phyloP scores from a whole-genome alignment of 148 eudicot genomes.

The Polygonum aviculare region DNA sequence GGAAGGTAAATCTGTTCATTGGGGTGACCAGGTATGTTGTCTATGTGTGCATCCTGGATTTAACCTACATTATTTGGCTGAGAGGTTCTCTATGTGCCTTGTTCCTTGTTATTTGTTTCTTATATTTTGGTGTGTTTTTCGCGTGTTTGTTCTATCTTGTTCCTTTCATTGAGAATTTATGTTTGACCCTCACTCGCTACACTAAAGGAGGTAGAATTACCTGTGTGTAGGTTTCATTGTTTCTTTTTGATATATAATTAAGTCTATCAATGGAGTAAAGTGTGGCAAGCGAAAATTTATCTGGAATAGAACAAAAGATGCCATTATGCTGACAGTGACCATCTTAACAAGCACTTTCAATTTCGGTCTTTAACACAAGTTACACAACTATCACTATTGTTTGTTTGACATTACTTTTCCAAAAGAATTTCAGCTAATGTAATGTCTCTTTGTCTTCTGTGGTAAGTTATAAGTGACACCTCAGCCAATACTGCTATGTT shows the following conservation, averaged over 20 bases:
- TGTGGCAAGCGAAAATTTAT: background rate
- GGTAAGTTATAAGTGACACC: background rate
- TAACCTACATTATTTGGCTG: background rate
- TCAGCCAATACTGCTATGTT: constrained; percentile 1
- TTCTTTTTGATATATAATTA: background rate
- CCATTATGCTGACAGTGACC: background rate
- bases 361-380: background rate
- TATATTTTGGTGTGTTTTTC: background rate
- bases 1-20: constrained; percentile 88
- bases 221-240: background rate
- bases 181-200: background rate
- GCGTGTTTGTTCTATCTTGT: background rate
- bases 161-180: background rate
- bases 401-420: background rate
- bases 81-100: background rate
- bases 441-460: background rate
- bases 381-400: background rate
- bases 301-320: background rate
- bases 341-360: background rate
- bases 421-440: background rate
- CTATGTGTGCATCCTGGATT: background rate
- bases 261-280: background rate
- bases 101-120: background rate
- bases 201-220: background rate
- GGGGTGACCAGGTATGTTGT: constrained; percentile 87